Conservation (phyloP, 2,329 filamentous ascomycete species). For the Fusarium haematococcum region DNA sequence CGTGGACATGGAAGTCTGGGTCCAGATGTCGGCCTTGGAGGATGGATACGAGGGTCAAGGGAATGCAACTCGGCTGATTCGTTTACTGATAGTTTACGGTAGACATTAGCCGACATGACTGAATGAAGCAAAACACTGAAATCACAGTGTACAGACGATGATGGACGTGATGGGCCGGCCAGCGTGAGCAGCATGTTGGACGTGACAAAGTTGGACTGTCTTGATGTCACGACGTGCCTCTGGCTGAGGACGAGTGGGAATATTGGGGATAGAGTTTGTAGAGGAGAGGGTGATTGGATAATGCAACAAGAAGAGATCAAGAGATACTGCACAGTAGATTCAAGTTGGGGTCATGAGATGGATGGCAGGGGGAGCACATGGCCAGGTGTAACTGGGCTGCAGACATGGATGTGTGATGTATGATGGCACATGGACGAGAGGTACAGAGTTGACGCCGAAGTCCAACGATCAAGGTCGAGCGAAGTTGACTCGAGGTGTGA, state of each 20-base stretch:
- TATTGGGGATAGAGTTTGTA: background rate
- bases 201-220: background rate
- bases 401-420: background rate
- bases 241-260: background rate
- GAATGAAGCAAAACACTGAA: slow-evolving; percentile 4
- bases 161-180: background rate
- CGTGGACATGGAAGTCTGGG: background rate
- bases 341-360: slow-evolving; percentile 1
- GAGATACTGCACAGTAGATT: background rate
- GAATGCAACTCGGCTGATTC: slow-evolving; percentile 8
- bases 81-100: slow-evolving; percentile 13
- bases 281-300: background rate
- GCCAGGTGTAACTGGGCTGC: background rate
- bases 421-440: slow-evolving; percentile 19
- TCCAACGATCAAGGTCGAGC: background rate
- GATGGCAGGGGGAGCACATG: background rate
- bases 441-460: background rate
- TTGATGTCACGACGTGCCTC: background rate
- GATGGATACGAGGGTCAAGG: slow-evolving; percentile 8
- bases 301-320: background rate
- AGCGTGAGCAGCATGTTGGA: background rate
- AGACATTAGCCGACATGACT: slow-evolving; percentile 15
- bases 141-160: background rate
- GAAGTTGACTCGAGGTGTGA: slow-evolving; percentile 7
- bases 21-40: slow-evolving; percentile 1